Conservation (phyloP, 257 asterid species). For the Catharanthus roseus region DNA sequence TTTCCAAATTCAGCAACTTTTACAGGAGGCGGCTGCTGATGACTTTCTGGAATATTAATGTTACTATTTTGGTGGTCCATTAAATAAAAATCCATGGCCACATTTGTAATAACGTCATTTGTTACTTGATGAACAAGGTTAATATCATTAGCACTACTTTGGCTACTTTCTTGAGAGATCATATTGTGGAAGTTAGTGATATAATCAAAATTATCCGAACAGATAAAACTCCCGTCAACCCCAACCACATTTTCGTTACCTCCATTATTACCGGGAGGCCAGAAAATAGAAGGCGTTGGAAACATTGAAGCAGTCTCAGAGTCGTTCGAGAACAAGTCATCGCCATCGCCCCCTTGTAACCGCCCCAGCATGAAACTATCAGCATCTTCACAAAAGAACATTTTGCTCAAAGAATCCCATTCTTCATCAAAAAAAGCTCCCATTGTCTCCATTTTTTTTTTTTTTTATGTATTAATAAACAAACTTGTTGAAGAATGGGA, state of each 20-base stretch:
- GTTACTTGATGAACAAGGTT: slow-evolving; percentile 13
- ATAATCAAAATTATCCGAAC: slow-evolving; percentile 14
- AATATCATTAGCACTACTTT: slow-evolving; percentile 12
- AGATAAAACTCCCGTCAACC: slow-evolving; percentile 12
- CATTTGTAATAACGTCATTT: slow-evolving; percentile 11
- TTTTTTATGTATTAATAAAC: too few relatives aligned
- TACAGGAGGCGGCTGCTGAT: not conserved
- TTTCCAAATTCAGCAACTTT: slow-evolving; percentile 12
- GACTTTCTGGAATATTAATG: slow-evolving; percentile 10
- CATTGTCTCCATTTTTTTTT: slow-evolving; percentile 40
- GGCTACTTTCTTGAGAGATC: slow-evolving; percentile 60
- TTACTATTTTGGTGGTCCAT: slow-evolving; percentile 26
- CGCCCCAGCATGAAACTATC: slow-evolving; percentile 37
- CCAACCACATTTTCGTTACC: slow-evolving; percentile 16
- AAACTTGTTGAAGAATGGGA: not conserved
- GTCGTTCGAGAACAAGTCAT: slow-evolving; percentile 11
- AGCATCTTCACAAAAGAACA: slow-evolving; percentile 48
- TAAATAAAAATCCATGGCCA: slow-evolving; percentile 22
- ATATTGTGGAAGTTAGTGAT: slow-evolving; percentile 21
- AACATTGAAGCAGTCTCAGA: not conserved
- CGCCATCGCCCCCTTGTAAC: slow-evolving; percentile 20
- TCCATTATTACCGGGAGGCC: slow-evolving; percentile 14
- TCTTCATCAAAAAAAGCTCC: slow-evolving; percentile 64
- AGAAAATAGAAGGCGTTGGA: slow-evolving; percentile 16
- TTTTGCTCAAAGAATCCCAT: slow-evolving; percentile 57